Percentiles rank a stretch among this genome's conserved stretches.
These are phyloP conservation scores for Sporothrix pallida DNA, from an alignment of 2,329 filamentous ascomycete genomes.

Conservation along the genomic window DNA sequence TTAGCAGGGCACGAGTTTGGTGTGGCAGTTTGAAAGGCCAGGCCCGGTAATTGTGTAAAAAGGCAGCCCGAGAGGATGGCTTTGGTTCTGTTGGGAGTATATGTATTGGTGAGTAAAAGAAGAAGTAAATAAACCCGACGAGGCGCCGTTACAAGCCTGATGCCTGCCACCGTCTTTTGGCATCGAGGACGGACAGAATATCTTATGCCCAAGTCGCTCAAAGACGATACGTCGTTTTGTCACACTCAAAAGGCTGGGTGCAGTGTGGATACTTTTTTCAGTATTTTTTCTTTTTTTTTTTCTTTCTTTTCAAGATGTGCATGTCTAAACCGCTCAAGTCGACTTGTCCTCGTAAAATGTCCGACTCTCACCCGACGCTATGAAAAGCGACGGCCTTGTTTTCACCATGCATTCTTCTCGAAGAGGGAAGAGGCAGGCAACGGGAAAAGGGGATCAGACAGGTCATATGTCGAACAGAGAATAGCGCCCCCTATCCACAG, in stretches of 20 bases:
- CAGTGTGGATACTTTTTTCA: not conserved
- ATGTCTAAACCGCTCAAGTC: not conserved
- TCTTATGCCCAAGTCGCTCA: not conserved
- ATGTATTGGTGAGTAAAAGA: not conserved
- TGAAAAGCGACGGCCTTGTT: conserved; percentile 18
- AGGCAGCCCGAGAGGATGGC: not conserved
- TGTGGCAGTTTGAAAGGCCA: conserved; percentile 11
- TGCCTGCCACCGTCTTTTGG: conserved; percentile 20
- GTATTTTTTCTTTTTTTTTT: not conserved
- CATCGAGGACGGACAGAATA: conserved; percentile 11
- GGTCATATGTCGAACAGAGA: conserved; percentile 25
- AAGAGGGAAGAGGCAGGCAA: conserved; percentile 1
- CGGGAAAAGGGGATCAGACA: conserved; percentile 24
- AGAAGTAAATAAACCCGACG: not conserved
- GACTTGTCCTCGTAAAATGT: conserved; percentile 16
- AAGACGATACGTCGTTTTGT: conserved; percentile 10
- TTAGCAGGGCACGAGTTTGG: conserved; percentile 15
- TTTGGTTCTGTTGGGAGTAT: not conserved
- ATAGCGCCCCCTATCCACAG: not conserved
- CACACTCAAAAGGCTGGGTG: not conserved
- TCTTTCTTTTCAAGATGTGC: not conserved
- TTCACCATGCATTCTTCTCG: conserved; percentile 1
- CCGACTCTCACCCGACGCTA: conserved; percentile 3
- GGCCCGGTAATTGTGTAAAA: conserved; percentile 18
- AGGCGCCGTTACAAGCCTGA: conserved; percentile 21